Base-by-base conservation (phyloP, 1,139 yeast species). In the Starmera stellimalicola region DNA sequence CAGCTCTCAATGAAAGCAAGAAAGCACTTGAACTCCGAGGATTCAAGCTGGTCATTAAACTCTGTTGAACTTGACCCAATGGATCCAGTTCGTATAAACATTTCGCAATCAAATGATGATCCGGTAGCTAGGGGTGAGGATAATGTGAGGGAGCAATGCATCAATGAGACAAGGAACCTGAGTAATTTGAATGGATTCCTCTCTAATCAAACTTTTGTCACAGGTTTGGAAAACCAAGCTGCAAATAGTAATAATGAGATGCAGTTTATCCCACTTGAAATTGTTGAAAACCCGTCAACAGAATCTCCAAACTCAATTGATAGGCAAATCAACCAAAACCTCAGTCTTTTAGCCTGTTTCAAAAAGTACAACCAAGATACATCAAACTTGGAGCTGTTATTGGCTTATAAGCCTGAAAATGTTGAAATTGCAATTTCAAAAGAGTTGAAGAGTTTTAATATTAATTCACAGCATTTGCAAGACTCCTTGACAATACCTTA, bases 31-130 rank as follows among this genome's bases (percentile, higher is more conserved):
- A 10, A 22, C 5, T 41, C 45, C 1, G 36, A 37, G 31, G 52
- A 46, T 4, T 38, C 47, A 6, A 26, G 16, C 4, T 48, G 54
- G 54, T 39, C 49, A 4, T 30, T 32, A 9, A 26, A 27, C 10
- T n/a, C n/a, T n/a, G n/a, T n/a, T n/a, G n/a, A n/a, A n/a, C n/a
- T n/a, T n/a, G n/a, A n/a, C n/a, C n/a, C n/a, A n/a, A n/a, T n/a
- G n/a, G n/a, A n/a, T n/a, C n/a, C n/a, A n/a, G n/a, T n/a, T n/a
- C n/a, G n/a, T n/a, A n/a, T n/a, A n/a, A n/a, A n/a, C n/a, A n/a
- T n/a, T n/a, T n/a, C n/a, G n/a, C n/a, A n/a, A n/a, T n/a, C n/a
- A n/a, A n/a, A n/a, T n/a, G n/a, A n/a, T n/a, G n/a, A n/a, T n/a
- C n/a, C n/a, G n/a, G n/a, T n/a, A n/a, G n/a, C n/a, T n/a, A n/a